These are phyloP conservation scores for Mycosarcoma maydis DNA, from an alignment of 1,284 basidiomycete species.

Conservation along the genomic window DNA sequence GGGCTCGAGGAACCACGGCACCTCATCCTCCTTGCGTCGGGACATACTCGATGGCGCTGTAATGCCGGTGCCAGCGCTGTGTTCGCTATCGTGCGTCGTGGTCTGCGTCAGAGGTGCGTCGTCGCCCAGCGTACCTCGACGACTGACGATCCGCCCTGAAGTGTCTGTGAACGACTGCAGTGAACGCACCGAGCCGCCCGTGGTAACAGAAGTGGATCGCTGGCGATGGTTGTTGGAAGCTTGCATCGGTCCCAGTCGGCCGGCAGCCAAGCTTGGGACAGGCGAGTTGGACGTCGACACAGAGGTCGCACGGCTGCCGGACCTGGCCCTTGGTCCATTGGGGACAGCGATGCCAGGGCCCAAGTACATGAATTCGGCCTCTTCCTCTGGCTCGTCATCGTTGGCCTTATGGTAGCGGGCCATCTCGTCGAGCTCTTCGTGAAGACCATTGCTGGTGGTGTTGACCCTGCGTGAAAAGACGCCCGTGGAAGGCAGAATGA, in stretches of 20 bases:
- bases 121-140: conserved; percentile 72
- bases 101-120: conserved; percentile 68
- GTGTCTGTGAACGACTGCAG: conserved; percentile 29
- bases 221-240: conserved; percentile 31
- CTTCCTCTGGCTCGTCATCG: conserved; percentile 26
- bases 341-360: conserved; percentile 59
- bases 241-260: conserved; percentile 11
- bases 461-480: conserved; percentile 33
- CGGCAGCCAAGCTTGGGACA: conserved; percentile 27
- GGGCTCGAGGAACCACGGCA: conserved; percentile 80
- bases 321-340: conserved; percentile 46
- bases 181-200: conserved; percentile 42
- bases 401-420: conserved; percentile 20
- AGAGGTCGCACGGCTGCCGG: conserved; percentile 17
- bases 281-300: conserved; percentile 30
- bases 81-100: conserved; percentile 41
- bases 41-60: conserved; percentile 15
- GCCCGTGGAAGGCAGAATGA: conserved; percentile 29
- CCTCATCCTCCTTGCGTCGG: conserved; percentile 67
- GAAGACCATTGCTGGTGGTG: conserved; percentile 38
- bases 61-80: conserved; percentile 13
- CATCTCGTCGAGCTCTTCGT: conserved; percentile 42
- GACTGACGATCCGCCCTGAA: conserved; percentile 21
- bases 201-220: conserved; percentile 52
- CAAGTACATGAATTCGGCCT: conserved; percentile 55